Evolutionary conservation across 2,329 filamentous ascomycete species (phyloP).

Genomic region (Dactylellina leptospora): DNA sequence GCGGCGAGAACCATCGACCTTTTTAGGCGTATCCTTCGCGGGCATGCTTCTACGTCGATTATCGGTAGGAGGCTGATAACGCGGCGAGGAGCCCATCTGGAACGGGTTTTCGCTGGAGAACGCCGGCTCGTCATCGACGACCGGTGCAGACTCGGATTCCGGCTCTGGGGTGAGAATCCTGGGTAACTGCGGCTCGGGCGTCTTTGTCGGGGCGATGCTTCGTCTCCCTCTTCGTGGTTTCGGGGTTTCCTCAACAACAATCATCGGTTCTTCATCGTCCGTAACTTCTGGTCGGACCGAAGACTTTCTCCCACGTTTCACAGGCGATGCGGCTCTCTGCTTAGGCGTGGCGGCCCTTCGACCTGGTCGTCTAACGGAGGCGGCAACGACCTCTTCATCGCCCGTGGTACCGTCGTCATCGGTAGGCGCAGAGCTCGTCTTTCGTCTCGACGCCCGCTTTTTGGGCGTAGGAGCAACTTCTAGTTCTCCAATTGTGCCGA

Average conservation of each 20-base stretch:
- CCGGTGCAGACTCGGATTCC: slow-evolving; percentile 43
- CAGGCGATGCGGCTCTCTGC: slow-evolving; percentile 41
- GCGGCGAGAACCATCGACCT: slow-evolving; percentile 33
- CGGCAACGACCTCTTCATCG: slow-evolving; percentile 32
- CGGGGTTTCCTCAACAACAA: slow-evolving; percentile 31
- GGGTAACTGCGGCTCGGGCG: slow-evolving; percentile 46
- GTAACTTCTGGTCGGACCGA: slow-evolving; percentile 34
- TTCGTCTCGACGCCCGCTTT: slow-evolving; percentile 66
- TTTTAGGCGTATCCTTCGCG: slow-evolving; percentile 37
- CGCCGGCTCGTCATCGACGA: slow-evolving; percentile 60
- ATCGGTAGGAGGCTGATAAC: slow-evolving; percentile 29
- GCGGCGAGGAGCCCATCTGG: slow-evolving; percentile 55
- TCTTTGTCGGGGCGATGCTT: slow-evolving; percentile 58
- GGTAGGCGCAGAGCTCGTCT: slow-evolving; percentile 69
- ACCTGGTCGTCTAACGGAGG: slow-evolving; percentile 18
- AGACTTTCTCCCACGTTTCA: slow-evolving; percentile 47
- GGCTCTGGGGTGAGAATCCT: slow-evolving; percentile 50
- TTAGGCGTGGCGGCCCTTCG: slow-evolving; percentile 57
- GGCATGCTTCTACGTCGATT: slow-evolving; percentile 49
- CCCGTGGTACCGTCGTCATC: slow-evolving; percentile 65
- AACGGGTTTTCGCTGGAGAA: slow-evolving; percentile 57
- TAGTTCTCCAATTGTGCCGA: slow-evolving; percentile 58
- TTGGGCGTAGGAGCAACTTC: slow-evolving; percentile 54
- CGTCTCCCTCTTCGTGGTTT: slow-evolving; percentile 34
- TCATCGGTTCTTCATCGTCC: slow-evolving; percentile 19